Base-by-base conservation (phyloP, 1,284 basidiomycete species). In the Singerocomus inundabilis region DNA sequence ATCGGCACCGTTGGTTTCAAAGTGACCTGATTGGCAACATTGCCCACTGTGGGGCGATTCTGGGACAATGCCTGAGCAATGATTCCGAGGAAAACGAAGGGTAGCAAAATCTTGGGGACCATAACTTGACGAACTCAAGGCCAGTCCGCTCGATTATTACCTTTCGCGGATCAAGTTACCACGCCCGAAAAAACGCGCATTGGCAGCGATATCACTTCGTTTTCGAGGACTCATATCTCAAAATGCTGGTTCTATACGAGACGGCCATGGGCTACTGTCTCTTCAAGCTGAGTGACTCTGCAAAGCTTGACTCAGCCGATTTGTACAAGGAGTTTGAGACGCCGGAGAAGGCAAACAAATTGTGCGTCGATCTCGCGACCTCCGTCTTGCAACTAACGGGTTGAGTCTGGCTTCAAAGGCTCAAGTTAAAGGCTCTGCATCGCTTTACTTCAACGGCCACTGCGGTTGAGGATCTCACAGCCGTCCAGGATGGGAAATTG, bases 391-490 rank as follows among this genome's bases (percentile, higher is more conserved):
- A 33, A 46, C 46, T 45, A 29, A 56, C 35, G 10, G 34, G 13
- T 44, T 13, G 29, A 9, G 21, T 29, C 28, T 33, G 26, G 34
- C n/a, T 40, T 45, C 50, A 44, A 57, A 96, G 94, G 44, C 76
- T 98, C 55, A 97, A 98, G 74, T 77, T 99, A 51, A 93, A 96
- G 69, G 92, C 93, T 36, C 80, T 99, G 51, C 96, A 99, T 75
- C 90, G 93, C 48, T 99, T 99, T 73, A 90, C 90, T 32, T 96
- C 93, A 41, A 98, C 96, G 10, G 97, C 93, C 26, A 87, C 88
- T 21, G 96, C 97, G n/a, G 96, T 99, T n/a, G 95, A 98, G 72
- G 96, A 98, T 69, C 87, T 98, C 61, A 91, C 93, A 29, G 86
- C 95, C 12, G 74, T 98, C 41, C 93, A 96, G 68, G 88, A 89